Percentiles rank a stretch among this genome's conserved stretches.
phyloP scores from a whole-genome alignment of 2,329 filamentous ascomycete species.

The Botryosphaeria agaves region DNA sequence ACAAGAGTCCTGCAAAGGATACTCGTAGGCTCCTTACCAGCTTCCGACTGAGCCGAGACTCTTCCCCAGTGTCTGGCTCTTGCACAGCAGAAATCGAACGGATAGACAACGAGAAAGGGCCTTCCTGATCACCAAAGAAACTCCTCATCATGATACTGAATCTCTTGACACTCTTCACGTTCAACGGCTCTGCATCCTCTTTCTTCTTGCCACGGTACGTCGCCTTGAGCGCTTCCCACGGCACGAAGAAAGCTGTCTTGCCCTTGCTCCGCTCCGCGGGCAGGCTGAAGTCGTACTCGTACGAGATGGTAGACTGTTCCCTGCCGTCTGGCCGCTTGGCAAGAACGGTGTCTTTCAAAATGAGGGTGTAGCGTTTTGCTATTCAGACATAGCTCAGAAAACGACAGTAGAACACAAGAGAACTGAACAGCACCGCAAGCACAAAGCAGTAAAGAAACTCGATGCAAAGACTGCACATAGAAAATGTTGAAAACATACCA shows the following conservation, averaged over 20 bases:
- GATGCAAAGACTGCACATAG: too few species aligned
- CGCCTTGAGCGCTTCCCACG: constrained; percentile 48
- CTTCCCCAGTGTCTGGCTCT: too few species aligned
- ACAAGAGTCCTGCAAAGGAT: too few species aligned
- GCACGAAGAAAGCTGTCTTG: constrained; percentile 31
- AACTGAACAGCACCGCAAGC: too few species aligned
- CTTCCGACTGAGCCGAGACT: too few species aligned
- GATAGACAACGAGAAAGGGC: constrained; percentile 43
- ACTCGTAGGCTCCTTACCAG: too few species aligned
- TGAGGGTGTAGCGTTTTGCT: constrained; percentile 53
- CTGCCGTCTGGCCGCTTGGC: constrained; percentile 39
- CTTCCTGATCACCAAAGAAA: constrained; percentile 60
- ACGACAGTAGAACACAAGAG: too few species aligned
- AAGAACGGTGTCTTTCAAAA: constrained; percentile 52
- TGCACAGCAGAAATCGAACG: constrained; percentile 36
- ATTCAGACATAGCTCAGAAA: too few species aligned
- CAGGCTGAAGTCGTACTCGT: constrained; percentile 50
- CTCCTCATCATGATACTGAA: constrained; percentile 69
- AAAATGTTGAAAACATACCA: too few species aligned
- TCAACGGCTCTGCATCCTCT: constrained; percentile 40
- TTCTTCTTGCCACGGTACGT: constrained; percentile 57
- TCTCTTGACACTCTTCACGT: constrained; percentile 43
- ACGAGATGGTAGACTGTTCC: constrained; percentile 55
- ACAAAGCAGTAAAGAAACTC: too few species aligned
- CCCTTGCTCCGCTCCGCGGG: constrained; percentile 8